Conservation (phyloP, 257 asterid species). For the Ocimum tenuiflorum region DNA sequence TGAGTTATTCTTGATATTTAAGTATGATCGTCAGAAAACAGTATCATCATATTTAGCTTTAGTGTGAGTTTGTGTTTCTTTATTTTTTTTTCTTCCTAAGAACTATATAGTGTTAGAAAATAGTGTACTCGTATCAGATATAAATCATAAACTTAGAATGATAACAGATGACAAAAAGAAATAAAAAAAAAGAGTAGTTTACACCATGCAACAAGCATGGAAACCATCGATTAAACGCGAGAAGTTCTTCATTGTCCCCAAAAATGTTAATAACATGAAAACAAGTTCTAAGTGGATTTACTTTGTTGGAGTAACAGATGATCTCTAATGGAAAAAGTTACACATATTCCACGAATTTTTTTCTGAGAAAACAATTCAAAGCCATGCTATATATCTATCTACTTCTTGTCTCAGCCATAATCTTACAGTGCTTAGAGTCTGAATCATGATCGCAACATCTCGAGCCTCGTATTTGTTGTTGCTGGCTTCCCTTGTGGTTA, state of each 20-base stretch:
- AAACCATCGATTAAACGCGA: not conserved
- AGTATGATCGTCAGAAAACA: no score
- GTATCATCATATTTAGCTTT: no score
- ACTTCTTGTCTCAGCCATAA: not conserved
- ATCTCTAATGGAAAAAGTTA: not conserved
- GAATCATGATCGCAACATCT: not conserved
- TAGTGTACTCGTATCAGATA: no score
- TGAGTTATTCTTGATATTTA: no score
- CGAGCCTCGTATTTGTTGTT: constrained; percentile 7
- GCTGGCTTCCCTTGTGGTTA: constrained; percentile 22
- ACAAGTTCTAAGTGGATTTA: not conserved
- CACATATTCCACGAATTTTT: not conserved
- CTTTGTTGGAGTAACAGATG: not conserved
- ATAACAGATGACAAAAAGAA: no score
- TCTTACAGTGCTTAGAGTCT: not conserved
- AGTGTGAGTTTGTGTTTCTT: no score
- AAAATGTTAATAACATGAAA: not conserved
- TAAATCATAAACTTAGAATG: no score
- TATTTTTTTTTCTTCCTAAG: no score
- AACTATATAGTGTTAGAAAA: no score
- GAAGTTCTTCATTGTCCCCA: not conserved
- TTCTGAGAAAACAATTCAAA: not conserved
- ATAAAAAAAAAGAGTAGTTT: no score
- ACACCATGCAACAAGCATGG: not conserved
- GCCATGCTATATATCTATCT: not conserved